These are phyloP conservation scores for Lactifluus piperatus DNA, from an alignment of 768 basidiomycete genomes.

Conservation along the genomic window DNA sequence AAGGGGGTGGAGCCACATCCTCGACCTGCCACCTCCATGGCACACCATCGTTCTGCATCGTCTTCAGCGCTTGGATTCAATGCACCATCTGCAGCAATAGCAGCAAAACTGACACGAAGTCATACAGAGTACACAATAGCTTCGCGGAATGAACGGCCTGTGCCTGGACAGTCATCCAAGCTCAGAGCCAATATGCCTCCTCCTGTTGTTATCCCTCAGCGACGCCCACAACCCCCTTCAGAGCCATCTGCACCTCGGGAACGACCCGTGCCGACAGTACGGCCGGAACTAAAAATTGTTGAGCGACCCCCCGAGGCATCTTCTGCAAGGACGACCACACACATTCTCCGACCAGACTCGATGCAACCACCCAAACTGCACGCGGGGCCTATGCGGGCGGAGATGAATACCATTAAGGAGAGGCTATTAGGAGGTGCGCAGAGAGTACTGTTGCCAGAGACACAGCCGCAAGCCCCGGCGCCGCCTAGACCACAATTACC, in stretches of 20 bases:
- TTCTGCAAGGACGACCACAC: constrained; percentile 1
- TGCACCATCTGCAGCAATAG: not conserved
- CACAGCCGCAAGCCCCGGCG: not conserved
- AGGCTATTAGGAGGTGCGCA: constrained; percentile 10
- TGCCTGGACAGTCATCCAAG: not conserved
- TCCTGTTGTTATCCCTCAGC: constrained; percentile 7
- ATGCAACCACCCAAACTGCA: not conserved
- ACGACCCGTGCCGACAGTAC: not conserved
- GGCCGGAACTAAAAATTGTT: not conserved
- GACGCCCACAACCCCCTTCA: not conserved
- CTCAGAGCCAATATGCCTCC: constrained; percentile 12
- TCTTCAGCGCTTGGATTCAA: constrained; percentile 5
- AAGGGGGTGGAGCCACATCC: constrained; percentile 2
- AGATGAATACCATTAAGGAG: constrained; percentile 11
- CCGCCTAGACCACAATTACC: not conserved
- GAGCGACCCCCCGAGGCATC: not conserved
- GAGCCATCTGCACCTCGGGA: not conserved
- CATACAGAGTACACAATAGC: not conserved
- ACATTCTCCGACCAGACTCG: constrained; percentile 12
- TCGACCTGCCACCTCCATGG: constrained; percentile 16
- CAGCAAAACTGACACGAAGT: constrained; percentile 1
- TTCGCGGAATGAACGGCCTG: not conserved
- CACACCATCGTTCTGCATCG: constrained; percentile 3
- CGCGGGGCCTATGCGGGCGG: constrained; percentile 1
- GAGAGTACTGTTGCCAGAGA: constrained; percentile 9